A percentile compares a stretch with the other conserved stretches of the same genome.
Conservation (phyloP, 2,329 filamentous ascomycete genomes). For the Aspergillus phoenicis region DNA sequence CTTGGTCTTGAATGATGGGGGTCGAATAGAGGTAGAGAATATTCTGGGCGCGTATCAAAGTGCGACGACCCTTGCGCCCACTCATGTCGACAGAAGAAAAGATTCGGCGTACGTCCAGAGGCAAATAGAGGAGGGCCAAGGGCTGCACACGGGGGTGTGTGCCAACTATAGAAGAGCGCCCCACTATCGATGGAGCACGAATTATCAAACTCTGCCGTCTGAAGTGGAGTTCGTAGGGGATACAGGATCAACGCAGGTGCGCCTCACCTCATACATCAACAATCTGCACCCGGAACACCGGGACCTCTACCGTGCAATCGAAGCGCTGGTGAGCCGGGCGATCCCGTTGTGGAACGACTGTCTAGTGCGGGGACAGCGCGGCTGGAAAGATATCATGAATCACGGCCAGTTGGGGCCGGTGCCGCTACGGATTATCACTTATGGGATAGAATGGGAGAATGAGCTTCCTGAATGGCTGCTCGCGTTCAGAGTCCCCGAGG, state of each 20-base stretch:
- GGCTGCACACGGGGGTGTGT: fast-evolving
- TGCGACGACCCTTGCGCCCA: not conserved
- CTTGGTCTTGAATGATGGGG: not conserved
- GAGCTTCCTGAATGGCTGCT: not conserved
- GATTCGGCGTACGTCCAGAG: not conserved
- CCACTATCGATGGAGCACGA: not conserved
- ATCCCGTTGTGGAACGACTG: slow-evolving; percentile 1
- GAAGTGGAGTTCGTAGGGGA: not conserved
- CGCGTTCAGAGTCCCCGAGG: not conserved
- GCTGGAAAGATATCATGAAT: not conserved
- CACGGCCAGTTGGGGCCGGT: slow-evolving; percentile 5
- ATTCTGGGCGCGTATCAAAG: not conserved
- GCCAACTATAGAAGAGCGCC: not conserved
- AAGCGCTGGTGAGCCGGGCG: not conserved
- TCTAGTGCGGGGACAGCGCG: not conserved
- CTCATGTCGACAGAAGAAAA: not conserved
- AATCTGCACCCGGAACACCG: not conserved
- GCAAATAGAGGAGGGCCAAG: not conserved
- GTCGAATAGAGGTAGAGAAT: not conserved
- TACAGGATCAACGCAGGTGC: not conserved
- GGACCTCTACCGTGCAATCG: not conserved
- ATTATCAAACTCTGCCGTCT: not conserved
- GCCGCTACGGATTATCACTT: not conserved
- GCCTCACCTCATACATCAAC: slow-evolving; percentile 1
- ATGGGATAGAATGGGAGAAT: slow-evolving; percentile 3